Evolutionary conservation across 169 alveolate species (phyloP), one percentile per base, ranked within the genome.

Genomic region (Ichthyophthirius multifiliis): DNA sequence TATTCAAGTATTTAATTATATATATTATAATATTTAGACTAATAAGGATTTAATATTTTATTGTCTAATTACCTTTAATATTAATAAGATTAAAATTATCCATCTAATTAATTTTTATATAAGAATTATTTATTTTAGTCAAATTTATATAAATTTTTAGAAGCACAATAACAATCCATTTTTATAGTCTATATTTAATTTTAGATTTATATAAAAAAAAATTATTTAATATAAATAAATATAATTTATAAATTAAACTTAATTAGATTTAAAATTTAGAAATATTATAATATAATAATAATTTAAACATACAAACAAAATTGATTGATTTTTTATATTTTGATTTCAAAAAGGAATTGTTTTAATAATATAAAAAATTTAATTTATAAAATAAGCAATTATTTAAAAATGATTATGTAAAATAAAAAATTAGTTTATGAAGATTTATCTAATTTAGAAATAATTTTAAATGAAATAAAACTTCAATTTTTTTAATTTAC

Each of bases 131-230:
- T 34, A 18, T 15, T 9, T 62, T 39, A 37, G 16, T 67, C 46
- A 30, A 27, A 35, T 5, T 67, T 16, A 3, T 67, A 67, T 12
- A 67, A 62, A 20, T 41, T 41, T 39, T 67, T 35, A 62, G 64
- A 37, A 37, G 77, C 48, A 35, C 77, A 67, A 20, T 67, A 67
- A 20, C 77, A 67, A 41, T 67, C 77, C 71, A 55, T 55, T 55
- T 55, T 23, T n/a, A n/a, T n/a, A n/a, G n/a, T n/a, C n/a, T n/a
- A n/a, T n/a, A n/a, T n/a, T n/a, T n/a, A n/a, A n/a, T n/a, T n/a
- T n/a, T n/a, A n/a, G n/a, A n/a, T n/a, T n/a, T n/a, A n/a, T n/a
- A n/a, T n/a, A n/a, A n/a, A n/a, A n/a, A n/a, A n/a, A n/a, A n/a
- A n/a, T n/a, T n/a, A n/a, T n/a, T n/a, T n/a, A n/a, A n/a, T n/a